Evolutionary conservation across 1,284 basidiomycete species (phyloP), one percentile per base, ranked within the genome.

Genomic region (Crepidotus sp.): DNA sequence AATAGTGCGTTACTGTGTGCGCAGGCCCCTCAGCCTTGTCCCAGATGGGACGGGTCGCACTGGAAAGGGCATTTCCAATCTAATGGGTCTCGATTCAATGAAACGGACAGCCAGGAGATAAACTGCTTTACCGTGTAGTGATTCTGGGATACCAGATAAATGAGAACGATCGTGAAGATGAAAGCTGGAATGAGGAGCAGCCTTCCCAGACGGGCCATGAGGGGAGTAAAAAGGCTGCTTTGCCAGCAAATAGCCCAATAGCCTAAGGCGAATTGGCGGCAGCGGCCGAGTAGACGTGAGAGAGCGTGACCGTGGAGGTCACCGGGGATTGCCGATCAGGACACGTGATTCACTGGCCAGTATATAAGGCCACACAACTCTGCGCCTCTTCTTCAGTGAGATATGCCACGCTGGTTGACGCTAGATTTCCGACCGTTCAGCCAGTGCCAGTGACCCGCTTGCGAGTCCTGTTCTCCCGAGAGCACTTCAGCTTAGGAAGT

Each of bases 21-120:
- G 56, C 61, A 0, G 77, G 77, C 0, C 70, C 75, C 38, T 70
- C 66, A 8, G 68, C 67, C 4, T 56, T 60, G 55, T 83, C 80
- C 80, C 80, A 83, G 29, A 83, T 60, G 4, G 80, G 80, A 18
- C 79, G 65, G 3, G 77, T 77, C 8, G 74, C 71, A 57, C 79
- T 80, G 3, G 75, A 77, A 15, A 77, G 52, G n/a, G 67, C 59
- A 54, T 75, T 76, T 50, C 55, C 59, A 42, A 68, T 61, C 50
- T 48, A 39, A 7, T 19, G 27, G n/a, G 10, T 9, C 29, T 22
- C 22, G 25, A 31, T 14, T 9, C 21, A 6, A 11, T 5, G n/a
- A 2, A 8, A 22, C 2, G 10, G 9, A 8, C 25, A 29, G 3
- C 10, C 3, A 11, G 25, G 13, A 27, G 26, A 25, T 11, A n/a